Evolutionary conservation across 305 asterid genomes (phyloP).

Genomic region (Solanum chacoense): DNA sequence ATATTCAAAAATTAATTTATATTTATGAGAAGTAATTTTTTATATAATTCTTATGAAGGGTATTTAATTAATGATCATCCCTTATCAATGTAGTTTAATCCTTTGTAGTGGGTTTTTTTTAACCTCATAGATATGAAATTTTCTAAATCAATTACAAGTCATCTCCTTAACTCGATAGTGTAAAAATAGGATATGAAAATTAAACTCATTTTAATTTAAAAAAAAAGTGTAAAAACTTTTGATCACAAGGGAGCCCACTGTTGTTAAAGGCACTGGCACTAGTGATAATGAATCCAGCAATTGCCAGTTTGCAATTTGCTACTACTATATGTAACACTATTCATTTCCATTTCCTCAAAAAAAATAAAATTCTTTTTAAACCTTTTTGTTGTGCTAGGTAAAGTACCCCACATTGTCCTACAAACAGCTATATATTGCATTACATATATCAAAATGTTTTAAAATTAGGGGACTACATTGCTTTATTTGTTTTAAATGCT

Average conservation of each 20-base stretch:
- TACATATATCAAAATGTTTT: not conserved
- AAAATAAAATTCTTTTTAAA: not conserved
- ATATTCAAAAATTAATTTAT: not conserved
- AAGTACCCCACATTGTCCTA: slow-evolving; percentile 27
- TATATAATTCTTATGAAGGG: not conserved
- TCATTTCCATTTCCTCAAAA: slow-evolving; percentile 8
- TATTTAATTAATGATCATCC: not conserved
- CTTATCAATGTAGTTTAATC: not conserved
- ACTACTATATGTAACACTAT: not conserved
- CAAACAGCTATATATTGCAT: slow-evolving; percentile 12
- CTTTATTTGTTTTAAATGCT: not conserved
- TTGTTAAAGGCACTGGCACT: slow-evolving; percentile 24
- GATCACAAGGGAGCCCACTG: slow-evolving; percentile 42
- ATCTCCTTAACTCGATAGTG: not conserved
- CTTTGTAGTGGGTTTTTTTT: not conserved
- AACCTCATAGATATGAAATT: not conserved
- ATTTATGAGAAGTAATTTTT: not conserved
- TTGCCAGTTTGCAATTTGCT: slow-evolving; percentile 56
- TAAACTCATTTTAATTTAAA: slow-evolving; percentile 10
- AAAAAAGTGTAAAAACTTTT: slow-evolving; percentile 30
- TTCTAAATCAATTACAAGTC: not conserved
- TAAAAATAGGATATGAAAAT: not conserved
- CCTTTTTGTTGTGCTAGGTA: slow-evolving; percentile 31
- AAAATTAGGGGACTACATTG: not conserved
- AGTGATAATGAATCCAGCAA: slow-evolving; percentile 68